Percentiles rank a stretch among this genome's conserved stretches.
Evolutionary conservation across 192 early-diverging fungal species (phyloP).

Genomic region (Backusella parvicylindrica): DNA sequence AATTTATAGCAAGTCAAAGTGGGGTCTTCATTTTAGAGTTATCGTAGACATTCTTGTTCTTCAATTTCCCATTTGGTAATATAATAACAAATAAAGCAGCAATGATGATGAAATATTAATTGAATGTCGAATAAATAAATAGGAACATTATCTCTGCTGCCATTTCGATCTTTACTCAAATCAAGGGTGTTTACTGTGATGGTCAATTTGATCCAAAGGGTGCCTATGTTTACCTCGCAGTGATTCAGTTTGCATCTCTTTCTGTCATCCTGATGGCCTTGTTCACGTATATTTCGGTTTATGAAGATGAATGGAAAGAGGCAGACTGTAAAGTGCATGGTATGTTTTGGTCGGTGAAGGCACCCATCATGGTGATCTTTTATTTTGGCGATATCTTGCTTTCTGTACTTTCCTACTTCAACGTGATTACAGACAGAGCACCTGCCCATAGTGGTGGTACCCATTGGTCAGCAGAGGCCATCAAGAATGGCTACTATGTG

Average conservation of each 20-base stretch:
- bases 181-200: constrained; percentile 32
- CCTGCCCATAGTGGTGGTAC: constrained; percentile 1
- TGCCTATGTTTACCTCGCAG: constrained; percentile 28
- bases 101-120: neutral
- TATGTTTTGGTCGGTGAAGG: constrained; percentile 38
- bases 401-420: constrained; percentile 4
- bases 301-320: constrained; percentile 28
- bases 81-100: neutral
- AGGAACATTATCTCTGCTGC: constrained; percentile 33
- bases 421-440: constrained; percentile 24
- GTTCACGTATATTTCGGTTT: constrained; percentile 32
- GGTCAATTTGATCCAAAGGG: constrained; percentile 19
- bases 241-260: constrained; percentile 32
- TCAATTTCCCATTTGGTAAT: constrained; percentile 39
- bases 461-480: constrained; percentile 26
- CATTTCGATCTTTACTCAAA: constrained; percentile 33
- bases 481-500: constrained; percentile 32
- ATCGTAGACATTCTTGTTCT: constrained; percentile 35
- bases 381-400: constrained; percentile 34
- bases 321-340: constrained; percentile 24
- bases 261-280: constrained; percentile 33
- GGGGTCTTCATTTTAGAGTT: constrained; percentile 37
- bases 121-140: neutral
- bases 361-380: constrained; percentile 38
- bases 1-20: constrained; percentile 30